Conservation (phyloP, 345 rosid species). For the Adansonia digitata region DNA sequence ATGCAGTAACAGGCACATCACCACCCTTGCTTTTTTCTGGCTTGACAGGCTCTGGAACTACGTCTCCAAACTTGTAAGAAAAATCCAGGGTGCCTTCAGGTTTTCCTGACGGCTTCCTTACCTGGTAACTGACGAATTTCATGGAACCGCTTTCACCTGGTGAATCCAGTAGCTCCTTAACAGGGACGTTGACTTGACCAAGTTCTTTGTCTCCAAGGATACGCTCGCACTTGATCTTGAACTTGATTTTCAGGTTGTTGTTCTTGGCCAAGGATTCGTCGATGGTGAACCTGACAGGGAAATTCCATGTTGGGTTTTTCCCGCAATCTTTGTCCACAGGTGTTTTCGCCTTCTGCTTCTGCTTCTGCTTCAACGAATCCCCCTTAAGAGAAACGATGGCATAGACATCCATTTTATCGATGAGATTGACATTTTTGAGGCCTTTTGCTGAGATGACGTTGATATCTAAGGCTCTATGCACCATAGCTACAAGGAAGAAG, state of each 20-base stretch:
- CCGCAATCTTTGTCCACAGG: constrained; percentile 44
- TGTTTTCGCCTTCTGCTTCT: constrained; percentile 41
- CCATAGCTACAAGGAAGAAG: constrained; percentile 30
- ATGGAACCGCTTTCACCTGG: constrained; percentile 23
- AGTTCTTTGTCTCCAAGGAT: constrained; percentile 59
- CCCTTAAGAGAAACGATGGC: constrained; percentile 57
- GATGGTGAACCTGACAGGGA: constrained; percentile 50
- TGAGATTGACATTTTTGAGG: constrained; percentile 58
- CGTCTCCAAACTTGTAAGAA: constrained; percentile 52
- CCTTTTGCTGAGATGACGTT: constrained; percentile 62
- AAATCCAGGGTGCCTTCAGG: constrained; percentile 62
- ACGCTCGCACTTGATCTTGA: constrained; percentile 68
- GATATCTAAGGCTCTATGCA: constrained; percentile 49
- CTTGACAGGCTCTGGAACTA: neutral
- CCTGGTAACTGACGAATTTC: constrained; percentile 58
- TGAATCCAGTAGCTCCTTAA: constrained; percentile 51
- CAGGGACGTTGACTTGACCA: constrained; percentile 70
- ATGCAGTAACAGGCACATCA: constrained; percentile 23
- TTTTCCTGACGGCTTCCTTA: constrained; percentile 54
- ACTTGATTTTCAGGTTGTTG: constrained; percentile 44
- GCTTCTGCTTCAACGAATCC: constrained; percentile 28
- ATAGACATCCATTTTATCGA: constrained; percentile 84
- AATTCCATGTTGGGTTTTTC: constrained; percentile 63
- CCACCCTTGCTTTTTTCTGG: constrained; percentile 4
- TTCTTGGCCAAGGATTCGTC: constrained; percentile 38